phyloP scores from a whole-genome alignment of 495 filamentous ascomycete genomes.

The Oleoguttula mirabilis region DNA sequence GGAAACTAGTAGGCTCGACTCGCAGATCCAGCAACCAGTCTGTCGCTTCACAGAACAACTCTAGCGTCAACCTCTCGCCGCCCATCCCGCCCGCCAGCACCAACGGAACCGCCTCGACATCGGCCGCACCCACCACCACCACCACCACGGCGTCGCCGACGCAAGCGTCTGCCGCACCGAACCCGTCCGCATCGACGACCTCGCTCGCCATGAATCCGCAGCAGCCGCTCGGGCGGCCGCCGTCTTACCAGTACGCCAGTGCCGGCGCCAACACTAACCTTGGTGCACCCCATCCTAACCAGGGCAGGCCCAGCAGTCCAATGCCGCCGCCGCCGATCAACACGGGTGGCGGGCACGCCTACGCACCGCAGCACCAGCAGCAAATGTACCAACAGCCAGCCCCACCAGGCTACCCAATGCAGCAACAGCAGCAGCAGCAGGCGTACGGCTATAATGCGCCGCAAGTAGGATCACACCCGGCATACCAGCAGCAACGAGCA shows the following conservation, averaged over 20 bases:
- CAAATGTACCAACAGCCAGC: constrained; percentile 23
- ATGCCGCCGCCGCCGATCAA: constrained; percentile 28
- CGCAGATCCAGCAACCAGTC: constrained; percentile 28
- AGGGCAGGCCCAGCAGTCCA: constrained; percentile 26
- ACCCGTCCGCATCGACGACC: constrained; percentile 18
- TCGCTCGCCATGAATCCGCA: constrained; percentile 27
- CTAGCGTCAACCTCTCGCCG: constrained; percentile 22
- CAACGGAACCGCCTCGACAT: constrained; percentile 12
- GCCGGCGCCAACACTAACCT: constrained; percentile 21
- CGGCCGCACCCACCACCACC: constrained; percentile 7
- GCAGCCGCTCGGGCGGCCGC: constrained; percentile 27
- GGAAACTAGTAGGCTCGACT: constrained; percentile 28
- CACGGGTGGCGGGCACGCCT: constrained; percentile 20
- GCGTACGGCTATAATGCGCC: constrained; percentile 16
- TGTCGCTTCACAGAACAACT: constrained; percentile 16
- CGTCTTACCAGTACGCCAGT: constrained; percentile 33
- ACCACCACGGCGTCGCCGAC: constrained; percentile 20
- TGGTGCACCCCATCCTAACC: constrained; percentile 18
- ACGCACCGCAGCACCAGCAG: constrained; percentile 20
- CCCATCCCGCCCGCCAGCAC: constrained; percentile 18
- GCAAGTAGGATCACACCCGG: constrained; percentile 3
- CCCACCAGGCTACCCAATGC: constrained; percentile 26
- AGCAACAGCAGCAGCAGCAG: constrained; percentile 18
- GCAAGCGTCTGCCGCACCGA: background rate
- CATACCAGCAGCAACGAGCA: constrained; percentile 27